Base-by-base conservation (phyloP, 306 rosid species). In the Spatholobus suberectus region DNA sequence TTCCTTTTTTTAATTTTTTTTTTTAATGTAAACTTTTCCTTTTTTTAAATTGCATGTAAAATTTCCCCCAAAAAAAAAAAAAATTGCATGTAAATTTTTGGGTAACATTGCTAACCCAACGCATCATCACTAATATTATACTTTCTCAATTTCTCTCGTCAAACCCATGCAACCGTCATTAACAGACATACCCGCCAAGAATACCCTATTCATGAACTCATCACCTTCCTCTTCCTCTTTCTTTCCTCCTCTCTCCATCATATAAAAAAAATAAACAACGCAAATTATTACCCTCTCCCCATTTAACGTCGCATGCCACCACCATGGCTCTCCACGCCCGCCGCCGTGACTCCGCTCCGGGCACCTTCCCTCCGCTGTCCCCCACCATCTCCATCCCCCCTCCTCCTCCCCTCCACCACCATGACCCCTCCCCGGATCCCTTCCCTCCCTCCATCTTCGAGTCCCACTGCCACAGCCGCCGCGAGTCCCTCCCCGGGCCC, bases 361-460 rank as follows among this genome's bases (percentile, higher is more conserved):
- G 70, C 14, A 24, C 38, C 38, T 27, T 82, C 10, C 85, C 86
- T 4, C 86, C 86, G 1, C 3, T 59, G 1, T 18, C 82, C 1
- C 74, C 79, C 1, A 55, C 78, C 12, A 62, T 72, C 35, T 35
- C 70, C 57, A 23, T 74, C 15, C 79, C 81, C 13, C 44, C 83
- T 1, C 51, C 32, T 1, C 14, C n/a, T 20, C 10, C n/a, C 35
- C 62, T 17, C 62, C 32, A n/a, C 23, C 37, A 21, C 1, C 92
- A 89, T 27, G 94, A 90, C 26, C 84, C 98, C 29, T 80, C 86
- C 1, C 59, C 49, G 0, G 38, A 21, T 6, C 84, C 75, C 15
- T 67, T 63, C 4, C 87, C 55, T 40, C 38, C 70, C 0, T 34
- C 43, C 0, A 12, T 51, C 63, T 14, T 44, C 5, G 58, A 81